Base-by-base conservation (phyloP, 495 filamentous ascomycete species). In the Penicillium silybi region DNA sequence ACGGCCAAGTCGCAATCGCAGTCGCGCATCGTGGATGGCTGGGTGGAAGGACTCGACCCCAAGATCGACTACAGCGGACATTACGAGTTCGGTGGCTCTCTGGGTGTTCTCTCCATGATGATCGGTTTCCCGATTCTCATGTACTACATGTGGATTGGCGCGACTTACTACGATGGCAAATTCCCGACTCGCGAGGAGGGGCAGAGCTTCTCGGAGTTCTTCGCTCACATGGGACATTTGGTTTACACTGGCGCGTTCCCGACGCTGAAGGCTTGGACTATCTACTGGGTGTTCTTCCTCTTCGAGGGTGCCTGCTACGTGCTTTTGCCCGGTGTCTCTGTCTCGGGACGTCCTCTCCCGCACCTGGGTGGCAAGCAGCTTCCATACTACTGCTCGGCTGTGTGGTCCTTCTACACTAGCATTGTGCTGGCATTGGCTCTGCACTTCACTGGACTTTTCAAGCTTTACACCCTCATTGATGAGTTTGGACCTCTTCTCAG, bases 121-220 rank as follows among this genome's bases (percentile, higher is more conserved):
- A 76, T 93, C 52, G 85, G 84, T 41, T 98, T 97, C 69, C 93
- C 93, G 11, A 32, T 87, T 39, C 77, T 98, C 54, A 98, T 98
- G 93, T 97, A 87, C 76, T 97, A 96, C 75, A 92, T 98, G 89
- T 98, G 92, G 92, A 85, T 95, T 65, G 93, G 93, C 25, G 88
- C 92, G 35, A 89, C 84, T 41, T 92, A 90, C 69, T 98, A 96
- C 66, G 74, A 89, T 70, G 90, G 90, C 53, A 83, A 87, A 54
- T 77, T 95, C 51, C 92, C 92, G 18, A 69, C 69, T 46, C 88
- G 82, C 23, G 70, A 71, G n/a, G 64, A 77, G 44, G 87, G 78
- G 25, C 79, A 97, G 74, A 82, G 72, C 63, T 76, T 79, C 48
- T 48, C 50, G 9, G 82, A 90, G 8, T 97, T 96, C 59, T 71